Percentiles rank a stretch among this genome's conserved stretches.
Conservation (phyloP, 139 green algal genomes). For the Eudorina sp. region DNA sequence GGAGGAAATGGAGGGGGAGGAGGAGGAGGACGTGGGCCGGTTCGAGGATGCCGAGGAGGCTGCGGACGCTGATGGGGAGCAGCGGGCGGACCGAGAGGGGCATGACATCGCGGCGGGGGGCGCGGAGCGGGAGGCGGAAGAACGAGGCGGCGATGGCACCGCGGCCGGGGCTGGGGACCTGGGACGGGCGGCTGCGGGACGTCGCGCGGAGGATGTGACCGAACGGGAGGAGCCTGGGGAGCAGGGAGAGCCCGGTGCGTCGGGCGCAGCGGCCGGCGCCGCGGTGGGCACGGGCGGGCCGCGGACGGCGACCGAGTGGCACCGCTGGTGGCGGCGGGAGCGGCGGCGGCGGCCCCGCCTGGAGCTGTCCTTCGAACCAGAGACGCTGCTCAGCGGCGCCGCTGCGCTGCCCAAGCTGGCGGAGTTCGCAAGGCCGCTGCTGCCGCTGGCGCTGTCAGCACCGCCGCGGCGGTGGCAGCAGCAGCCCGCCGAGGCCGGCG, state of each 20-base stretch:
- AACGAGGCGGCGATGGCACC: no score
- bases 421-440: conserved; percentile 14
- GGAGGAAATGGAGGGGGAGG: background rate
- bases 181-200: no score
- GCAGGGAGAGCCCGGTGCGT: background rate
- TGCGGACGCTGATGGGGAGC: background rate
- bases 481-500: no score
- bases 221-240: background rate
- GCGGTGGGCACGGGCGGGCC: background rate
- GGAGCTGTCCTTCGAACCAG: conserved; percentile 1
- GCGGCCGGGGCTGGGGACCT: no score
- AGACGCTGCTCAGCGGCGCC: conserved; percentile 14
- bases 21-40: background rate
- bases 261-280: no score
- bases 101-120: background rate
- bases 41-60: background rate
- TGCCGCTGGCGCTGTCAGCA: background rate
- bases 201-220: background rate
- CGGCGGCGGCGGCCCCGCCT: background rate
- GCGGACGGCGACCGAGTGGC: background rate
- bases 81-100: no score
- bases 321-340: background rate
- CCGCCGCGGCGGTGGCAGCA: no score
- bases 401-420: conserved; percentile 5
- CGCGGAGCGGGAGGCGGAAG: background rate